Evolutionary conservation across 1,284 basidiomycete species (phyloP), one percentile per base, ranked within the genome.

Genomic region (Chalciporus sp.): DNA sequence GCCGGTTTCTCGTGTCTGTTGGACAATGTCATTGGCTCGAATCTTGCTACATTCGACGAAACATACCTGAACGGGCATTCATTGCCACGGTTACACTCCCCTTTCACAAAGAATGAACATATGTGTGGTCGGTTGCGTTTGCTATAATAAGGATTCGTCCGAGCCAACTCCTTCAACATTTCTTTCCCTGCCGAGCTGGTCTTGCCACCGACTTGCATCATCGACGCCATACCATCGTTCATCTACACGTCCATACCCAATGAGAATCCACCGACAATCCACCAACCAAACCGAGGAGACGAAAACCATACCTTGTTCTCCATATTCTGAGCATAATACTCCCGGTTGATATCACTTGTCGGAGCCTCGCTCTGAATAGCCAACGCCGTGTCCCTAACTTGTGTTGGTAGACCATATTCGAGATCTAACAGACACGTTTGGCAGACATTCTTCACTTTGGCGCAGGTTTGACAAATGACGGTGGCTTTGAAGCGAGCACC

Each of bases 391-490:
- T 99, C 97, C 55, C 97, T 81, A 14, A 99, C 95, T 79, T 99
- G 97, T 0, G 95, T 95, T 1, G 97, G 97, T 43, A 99, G 76
- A 16, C 94, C 94, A 64, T 95, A 99, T 72, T 98, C 95, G 56
- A 96, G 82, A 70, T 99, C 97, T 33, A 99, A 79, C 27, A 99
- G 78, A 72, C 97, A 99, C 1, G 95, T 98, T 76, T 99, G 97
- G 76, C 97, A 99, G 41, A 97, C 92, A 67, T 99, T 98, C 81
- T 98, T 98, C 64, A 98, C 90, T 79, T 98, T 99, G 37, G 96
- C 93, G 66, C 97, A 99, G 1, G 97, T 98, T 70, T 97, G 95
- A 75, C 97, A 99, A 61, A 99, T 89, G 59, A 98, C 96, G 5
- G 97, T 99, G 63, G 94, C 93, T 79, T 99, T 99, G 84, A 88